These are phyloP conservation scores for Oryza coarctata DNA, from an alignment of 176 grass and related monocot species.

Conservation along the genomic window DNA sequence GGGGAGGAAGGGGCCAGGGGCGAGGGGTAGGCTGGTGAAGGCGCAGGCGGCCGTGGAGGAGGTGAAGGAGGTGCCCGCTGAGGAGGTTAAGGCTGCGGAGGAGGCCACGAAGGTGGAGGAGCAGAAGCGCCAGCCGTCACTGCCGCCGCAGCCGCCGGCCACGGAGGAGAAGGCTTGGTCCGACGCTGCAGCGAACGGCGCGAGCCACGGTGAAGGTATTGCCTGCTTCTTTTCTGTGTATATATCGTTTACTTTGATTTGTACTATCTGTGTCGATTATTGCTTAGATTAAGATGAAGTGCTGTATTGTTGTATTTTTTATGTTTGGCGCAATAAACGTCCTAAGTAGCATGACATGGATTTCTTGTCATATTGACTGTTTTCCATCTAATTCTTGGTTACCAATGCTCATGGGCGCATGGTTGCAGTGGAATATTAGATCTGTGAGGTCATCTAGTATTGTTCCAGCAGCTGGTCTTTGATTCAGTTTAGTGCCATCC, in stretches of 20 bases:
- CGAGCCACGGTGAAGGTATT: conserved; percentile 55
- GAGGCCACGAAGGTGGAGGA: conserved; percentile 48
- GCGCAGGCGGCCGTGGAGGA: conserved; percentile 28
- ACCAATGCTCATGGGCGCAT: neutral
- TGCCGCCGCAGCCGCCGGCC: neutral
- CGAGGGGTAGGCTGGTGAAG: conserved; percentile 26
- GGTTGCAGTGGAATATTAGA: neutral
- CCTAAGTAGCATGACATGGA: neutral
- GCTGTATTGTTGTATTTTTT: neutral
- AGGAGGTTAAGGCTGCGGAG: conserved; percentile 39
- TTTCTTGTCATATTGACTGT: neutral
- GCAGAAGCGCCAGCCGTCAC: conserved; percentile 36
- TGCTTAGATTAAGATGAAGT: neutral
- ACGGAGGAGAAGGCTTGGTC: conserved; percentile 20
- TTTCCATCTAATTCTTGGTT: neutral
- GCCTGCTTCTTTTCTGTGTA: neutral
- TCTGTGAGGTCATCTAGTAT: neutral
- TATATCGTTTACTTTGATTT: conserved; percentile 6
- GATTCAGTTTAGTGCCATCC: neutral
- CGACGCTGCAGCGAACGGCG: conserved; percentile 19
- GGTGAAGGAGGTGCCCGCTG: conserved; percentile 15
- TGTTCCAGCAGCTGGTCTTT: neutral
- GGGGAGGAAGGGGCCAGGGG: conserved; percentile 32
- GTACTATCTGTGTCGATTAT: neutral
- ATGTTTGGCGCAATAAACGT: neutral